phyloP scores from a whole-genome alignment of 495 filamentous ascomycete genomes.

The Aspergillus asperescens region DNA sequence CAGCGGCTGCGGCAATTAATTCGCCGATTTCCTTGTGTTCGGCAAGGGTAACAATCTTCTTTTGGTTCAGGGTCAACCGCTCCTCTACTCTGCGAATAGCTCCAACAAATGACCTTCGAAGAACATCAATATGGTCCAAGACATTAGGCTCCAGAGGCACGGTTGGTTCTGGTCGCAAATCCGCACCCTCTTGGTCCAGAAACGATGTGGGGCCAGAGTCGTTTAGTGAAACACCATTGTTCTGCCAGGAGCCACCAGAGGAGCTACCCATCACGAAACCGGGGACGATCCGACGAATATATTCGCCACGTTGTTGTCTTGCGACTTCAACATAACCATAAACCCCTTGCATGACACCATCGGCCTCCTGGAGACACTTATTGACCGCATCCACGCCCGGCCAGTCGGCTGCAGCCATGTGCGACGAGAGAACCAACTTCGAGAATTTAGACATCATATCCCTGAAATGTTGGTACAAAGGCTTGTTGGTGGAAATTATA shows the following conservation, averaged over 20 bases:
- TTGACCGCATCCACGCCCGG: slow-evolving; percentile 77
- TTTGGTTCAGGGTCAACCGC: slow-evolving; percentile 66
- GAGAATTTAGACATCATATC: slow-evolving; percentile 99
- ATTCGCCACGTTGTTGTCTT: slow-evolving; percentile 81
- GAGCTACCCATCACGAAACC: slow-evolving; percentile 84
- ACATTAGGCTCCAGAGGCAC: slow-evolving; percentile 67
- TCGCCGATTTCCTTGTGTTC: slow-evolving; percentile 71
- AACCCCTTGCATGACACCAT: slow-evolving; percentile 87
- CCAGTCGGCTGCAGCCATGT: slow-evolving; percentile 94
- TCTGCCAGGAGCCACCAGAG: slow-evolving; percentile 87
- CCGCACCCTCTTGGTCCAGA: slow-evolving; percentile 71
- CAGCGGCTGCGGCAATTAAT: slow-evolving; percentile 64
- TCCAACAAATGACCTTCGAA: slow-evolving; percentile 71
- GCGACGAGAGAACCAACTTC: slow-evolving; percentile 95
- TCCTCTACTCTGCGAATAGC: slow-evolving; percentile 83
- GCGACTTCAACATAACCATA: slow-evolving; percentile 95
- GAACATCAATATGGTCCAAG: slow-evolving; percentile 77
- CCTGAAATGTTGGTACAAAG: slow-evolving; percentile 91
- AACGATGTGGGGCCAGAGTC: slow-evolving; percentile 71
- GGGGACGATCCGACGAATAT: slow-evolving; percentile 81
- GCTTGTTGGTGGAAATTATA: slow-evolving; percentile 97
- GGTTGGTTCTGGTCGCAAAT: slow-evolving; percentile 66
- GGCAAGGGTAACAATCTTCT: slow-evolving; percentile 66
- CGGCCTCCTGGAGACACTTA: slow-evolving; percentile 93
- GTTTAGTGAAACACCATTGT: slow-evolving; percentile 67